Percentiles rank a stretch among this genome's conserved stretches.
phyloP scores from a whole-genome alignment of 305 asterid species.

The Fraxinus xanthoxyloides region DNA sequence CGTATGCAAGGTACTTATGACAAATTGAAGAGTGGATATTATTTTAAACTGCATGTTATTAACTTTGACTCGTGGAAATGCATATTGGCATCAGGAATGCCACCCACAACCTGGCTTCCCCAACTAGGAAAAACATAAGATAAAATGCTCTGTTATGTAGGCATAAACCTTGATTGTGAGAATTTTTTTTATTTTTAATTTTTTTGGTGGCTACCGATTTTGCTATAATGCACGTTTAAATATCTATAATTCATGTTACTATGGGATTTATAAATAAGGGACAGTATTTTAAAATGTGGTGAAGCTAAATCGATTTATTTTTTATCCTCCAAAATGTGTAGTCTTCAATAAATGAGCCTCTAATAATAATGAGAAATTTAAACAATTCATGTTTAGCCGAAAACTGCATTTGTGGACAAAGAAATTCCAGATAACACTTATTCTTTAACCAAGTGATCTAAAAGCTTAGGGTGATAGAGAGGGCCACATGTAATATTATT shows the following conservation, averaged over 20 bases:
- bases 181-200: background rate
- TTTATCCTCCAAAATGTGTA: background rate
- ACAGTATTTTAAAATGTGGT: background rate
- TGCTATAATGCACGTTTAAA: background rate
- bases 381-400: background rate
- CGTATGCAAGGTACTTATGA: slow-evolving; percentile 66
- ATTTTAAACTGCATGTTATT: slow-evolving; percentile 17
- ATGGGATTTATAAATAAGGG: background rate
- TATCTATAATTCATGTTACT: background rate
- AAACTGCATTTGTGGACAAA: too few species aligned
- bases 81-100: background rate
- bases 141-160: background rate
- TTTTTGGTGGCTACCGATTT: background rate
- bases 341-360: background rate
- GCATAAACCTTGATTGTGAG: background rate
- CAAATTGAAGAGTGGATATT: background rate
- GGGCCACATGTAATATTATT: background rate
- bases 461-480: background rate
- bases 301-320: background rate
- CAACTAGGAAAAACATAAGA: background rate
- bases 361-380: background rate
- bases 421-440: background rate
- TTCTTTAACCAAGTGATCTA: too few species aligned
- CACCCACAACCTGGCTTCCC: slow-evolving; percentile 4
- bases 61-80: background rate